A percentile compares a stretch with the other conserved stretches of the same genome.
phyloP scores from a whole-genome alignment of 116 monocot species.

The Posidonia oceanica region DNA sequence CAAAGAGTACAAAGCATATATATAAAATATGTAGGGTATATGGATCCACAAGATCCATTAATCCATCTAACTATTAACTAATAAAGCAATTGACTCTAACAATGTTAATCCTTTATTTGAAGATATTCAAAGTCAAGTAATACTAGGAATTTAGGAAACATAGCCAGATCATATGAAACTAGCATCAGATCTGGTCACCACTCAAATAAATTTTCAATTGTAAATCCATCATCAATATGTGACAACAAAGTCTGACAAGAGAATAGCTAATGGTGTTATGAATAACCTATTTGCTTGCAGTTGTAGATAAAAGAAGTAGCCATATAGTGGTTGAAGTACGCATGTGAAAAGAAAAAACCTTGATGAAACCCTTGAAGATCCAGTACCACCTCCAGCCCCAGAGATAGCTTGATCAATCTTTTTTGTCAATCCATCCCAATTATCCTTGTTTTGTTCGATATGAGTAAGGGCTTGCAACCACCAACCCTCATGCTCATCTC shows the following conservation, averaged over 20 bases:
- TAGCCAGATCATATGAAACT: no score
- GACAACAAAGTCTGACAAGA: neutral
- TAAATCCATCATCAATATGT: no score
- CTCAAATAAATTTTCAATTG: no score
- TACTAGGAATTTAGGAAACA: no score
- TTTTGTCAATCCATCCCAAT: constrained; percentile 34
- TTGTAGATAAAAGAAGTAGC: neutral
- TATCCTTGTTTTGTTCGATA: constrained; percentile 59
- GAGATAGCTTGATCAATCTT: constrained; percentile 65
- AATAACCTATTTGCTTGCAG: neutral
- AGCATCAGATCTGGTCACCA: no score
- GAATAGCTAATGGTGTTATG: neutral
- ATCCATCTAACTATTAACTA: no score
- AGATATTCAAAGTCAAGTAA: no score
- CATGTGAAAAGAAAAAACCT: constrained; percentile 7
- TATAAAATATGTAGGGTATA: no score
- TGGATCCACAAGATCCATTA: no score
- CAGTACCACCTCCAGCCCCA: constrained; percentile 17
- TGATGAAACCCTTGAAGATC: constrained; percentile 15
- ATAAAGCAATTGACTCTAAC: no score
- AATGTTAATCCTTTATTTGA: no score
- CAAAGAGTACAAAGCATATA: no score
- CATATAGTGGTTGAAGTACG: neutral
- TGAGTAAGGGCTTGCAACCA: constrained; percentile 66
- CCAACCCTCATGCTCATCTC: constrained; percentile 43